phyloP scores from a whole-genome alignment of 192 early-diverging fungal species.

The Entomortierella parvispora region DNA sequence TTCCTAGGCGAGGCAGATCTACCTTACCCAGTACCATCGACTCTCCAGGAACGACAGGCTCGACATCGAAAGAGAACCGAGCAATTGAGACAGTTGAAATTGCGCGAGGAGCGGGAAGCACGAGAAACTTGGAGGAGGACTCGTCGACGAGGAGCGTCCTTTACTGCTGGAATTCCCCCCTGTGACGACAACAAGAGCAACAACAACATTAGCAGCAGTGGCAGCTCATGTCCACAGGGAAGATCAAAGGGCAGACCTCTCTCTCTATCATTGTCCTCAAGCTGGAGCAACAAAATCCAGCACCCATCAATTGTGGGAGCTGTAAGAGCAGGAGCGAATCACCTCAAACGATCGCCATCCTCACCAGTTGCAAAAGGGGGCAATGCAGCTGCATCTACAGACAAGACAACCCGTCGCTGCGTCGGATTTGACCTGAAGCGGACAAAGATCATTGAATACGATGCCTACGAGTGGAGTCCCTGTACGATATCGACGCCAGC shows the following conservation, averaged over 20 bases:
- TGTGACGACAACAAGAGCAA: neutral
- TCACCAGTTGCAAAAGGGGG: constrained; percentile 8
- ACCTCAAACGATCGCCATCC: constrained; percentile 24
- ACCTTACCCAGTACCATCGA: constrained; percentile 41
- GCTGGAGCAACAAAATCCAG: neutral
- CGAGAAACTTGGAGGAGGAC: constrained; percentile 16
- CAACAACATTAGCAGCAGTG: neutral
- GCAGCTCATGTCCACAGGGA: neutral
- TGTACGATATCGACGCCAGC: constrained; percentile 2
- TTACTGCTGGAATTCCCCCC: constrained; percentile 6
- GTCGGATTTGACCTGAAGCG: constrained; percentile 31
- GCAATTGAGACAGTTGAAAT: constrained; percentile 37
- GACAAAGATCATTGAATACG: constrained; percentile 42
- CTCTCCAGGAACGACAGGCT: constrained; percentile 31
- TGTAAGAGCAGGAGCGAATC: neutral
- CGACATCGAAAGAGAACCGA: constrained; percentile 43
- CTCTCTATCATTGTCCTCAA: neutral
- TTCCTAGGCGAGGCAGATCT: constrained; percentile 46
- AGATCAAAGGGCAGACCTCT: neutral
- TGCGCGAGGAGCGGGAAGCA: constrained; percentile 42
- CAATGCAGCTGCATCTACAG: neutral
- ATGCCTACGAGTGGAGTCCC: constrained; percentile 11
- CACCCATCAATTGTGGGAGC: neutral
- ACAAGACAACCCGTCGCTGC: neutral
- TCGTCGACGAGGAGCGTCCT: constrained; percentile 24